These are phyloP conservation scores for Saccharomyces hybrid DNA, from an alignment of 1,139 yeast genomes.

Conservation along the genomic window DNA sequence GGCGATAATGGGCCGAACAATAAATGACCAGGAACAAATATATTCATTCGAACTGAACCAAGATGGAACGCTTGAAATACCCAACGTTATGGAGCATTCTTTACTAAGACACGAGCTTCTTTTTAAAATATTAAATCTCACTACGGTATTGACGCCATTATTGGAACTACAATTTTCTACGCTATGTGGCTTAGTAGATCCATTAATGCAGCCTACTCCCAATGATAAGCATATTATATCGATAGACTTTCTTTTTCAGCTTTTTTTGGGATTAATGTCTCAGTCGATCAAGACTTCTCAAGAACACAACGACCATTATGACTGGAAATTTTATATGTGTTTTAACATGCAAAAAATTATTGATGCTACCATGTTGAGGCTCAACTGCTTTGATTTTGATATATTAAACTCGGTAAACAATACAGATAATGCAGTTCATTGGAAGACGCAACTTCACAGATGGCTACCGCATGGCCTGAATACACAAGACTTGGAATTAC, in stretches of 20 bases:
- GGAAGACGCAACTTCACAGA: conserved; percentile 32
- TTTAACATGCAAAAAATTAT: conserved; percentile 41
- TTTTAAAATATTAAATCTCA: conserved; percentile 17
- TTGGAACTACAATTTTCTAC: conserved; percentile 18
- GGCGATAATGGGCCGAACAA: neutral
- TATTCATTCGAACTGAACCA: conserved; percentile 29
- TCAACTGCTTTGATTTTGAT: conserved; percentile 46
- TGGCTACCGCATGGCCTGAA: conserved; percentile 49
- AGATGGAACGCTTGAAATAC: conserved; percentile 17
- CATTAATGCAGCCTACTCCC: conserved; percentile 62
- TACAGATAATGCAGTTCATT: conserved; percentile 39
- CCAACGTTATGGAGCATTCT: conserved; percentile 26
- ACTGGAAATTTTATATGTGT: conserved; percentile 37
- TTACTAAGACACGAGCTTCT: conserved; percentile 25
- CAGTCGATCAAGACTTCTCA: conserved; percentile 12
- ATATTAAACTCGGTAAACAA: conserved; percentile 40
- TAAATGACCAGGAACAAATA: conserved; percentile 20
- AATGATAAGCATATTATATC: conserved; percentile 47
- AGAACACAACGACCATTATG: conserved; percentile 5
- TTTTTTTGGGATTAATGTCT: conserved; percentile 41
- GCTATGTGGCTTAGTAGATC: conserved; percentile 46
- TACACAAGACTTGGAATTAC: conserved; percentile 38
- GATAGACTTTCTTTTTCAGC: conserved; percentile 46
- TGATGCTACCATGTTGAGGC: conserved; percentile 35
- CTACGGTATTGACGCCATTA: conserved; percentile 16